Conservation (phyloP, 1,284 basidiomycete genomes). For the Agroathelia rolfsii region DNA sequence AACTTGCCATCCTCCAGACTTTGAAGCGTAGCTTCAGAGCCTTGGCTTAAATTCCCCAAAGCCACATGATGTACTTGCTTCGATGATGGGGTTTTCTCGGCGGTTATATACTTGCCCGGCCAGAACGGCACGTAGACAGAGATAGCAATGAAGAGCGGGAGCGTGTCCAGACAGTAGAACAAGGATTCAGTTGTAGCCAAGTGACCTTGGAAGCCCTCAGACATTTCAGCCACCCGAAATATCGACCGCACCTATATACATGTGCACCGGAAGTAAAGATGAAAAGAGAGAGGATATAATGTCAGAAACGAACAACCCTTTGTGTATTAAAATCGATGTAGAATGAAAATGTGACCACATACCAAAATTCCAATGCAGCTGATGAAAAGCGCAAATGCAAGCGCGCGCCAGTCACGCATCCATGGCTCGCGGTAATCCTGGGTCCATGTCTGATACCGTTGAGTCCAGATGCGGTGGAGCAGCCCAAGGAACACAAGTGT, state of each 20-base stretch:
- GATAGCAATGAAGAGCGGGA: conserved; percentile 55
- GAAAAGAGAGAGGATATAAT: background rate
- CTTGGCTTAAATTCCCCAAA: background rate
- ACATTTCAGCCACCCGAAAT: conserved; percentile 59
- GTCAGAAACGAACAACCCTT: background rate
- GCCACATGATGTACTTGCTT: background rate
- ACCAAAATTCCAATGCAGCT: conserved; percentile 63
- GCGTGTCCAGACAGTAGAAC: conserved; percentile 62
- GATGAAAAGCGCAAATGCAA: conserved; percentile 42
- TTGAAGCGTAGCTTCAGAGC: no score
- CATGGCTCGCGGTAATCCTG: no score
- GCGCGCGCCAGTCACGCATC: conserved; percentile 50
- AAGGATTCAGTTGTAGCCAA: conserved; percentile 51
- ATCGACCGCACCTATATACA: conserved; percentile 49
- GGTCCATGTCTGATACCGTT: no score
- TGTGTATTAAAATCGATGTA: background rate
- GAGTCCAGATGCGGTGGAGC: no score
- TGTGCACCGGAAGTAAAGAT: no score
- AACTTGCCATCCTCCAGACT: no score
- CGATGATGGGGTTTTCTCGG: background rate
- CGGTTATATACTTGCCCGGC: conserved; percentile 45
- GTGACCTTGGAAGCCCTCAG: conserved; percentile 52
- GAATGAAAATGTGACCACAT: conserved; percentile 12
- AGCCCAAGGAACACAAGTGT: conserved; percentile 13
- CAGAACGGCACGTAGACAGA: conserved; percentile 46